Evolutionary conservation across 2,329 filamentous ascomycete species (phyloP), one percentile per base, ranked within the genome.

Genomic region (Calonectria leucothoes): DNA sequence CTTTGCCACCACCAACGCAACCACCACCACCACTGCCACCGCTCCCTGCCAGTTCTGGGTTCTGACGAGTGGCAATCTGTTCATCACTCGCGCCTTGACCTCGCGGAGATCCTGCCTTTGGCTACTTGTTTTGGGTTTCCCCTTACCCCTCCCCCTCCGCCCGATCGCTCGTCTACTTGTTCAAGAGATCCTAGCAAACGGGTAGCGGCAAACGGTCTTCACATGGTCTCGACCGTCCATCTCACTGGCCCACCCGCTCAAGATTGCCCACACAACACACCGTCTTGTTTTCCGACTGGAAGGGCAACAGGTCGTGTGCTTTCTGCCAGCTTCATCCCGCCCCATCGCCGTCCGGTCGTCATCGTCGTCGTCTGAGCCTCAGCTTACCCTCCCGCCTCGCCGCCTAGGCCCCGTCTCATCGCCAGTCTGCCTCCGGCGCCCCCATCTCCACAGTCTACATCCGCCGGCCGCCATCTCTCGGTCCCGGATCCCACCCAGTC

Each of bases 281-380:
- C 65, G 68, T 74, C 77, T 65, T 33, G 52, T 76, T 69, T 67
- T 63, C 49, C 68, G 73, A 80, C 82, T 76, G 79, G 81, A 84
- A 83, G 74, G 83, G 84, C 73, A 85, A 84, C 74, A 83, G 82
- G 82, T 85, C 84, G 84, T 84, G 84, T 85, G 84, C 83, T 77
- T 81, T 75, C 75, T 73, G 67, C 64, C 74, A 75, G 75, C 78
- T 75, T 77, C 77, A 76, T 70, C 57, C 69, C 71, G 42, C 70
- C 55, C 71, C 71, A 48, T 75, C 59, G n/a, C 23, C 61, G 27
- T 68, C 37, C 67, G 33, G 33, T 61, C 67, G 33, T 69, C 67
- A 29, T 69, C 52, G 31, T 73, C 70, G 51, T 66, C 27, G 51
- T 23, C 65, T 37, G 64, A 68, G 64, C 42, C 69, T 66, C 69